Percentiles rank a stretch among this genome's conserved stretches.
These are phyloP conservation scores for Chlamydomonas incerta DNA, from an alignment of 139 green algal species.

Conservation along the genomic window DNA sequence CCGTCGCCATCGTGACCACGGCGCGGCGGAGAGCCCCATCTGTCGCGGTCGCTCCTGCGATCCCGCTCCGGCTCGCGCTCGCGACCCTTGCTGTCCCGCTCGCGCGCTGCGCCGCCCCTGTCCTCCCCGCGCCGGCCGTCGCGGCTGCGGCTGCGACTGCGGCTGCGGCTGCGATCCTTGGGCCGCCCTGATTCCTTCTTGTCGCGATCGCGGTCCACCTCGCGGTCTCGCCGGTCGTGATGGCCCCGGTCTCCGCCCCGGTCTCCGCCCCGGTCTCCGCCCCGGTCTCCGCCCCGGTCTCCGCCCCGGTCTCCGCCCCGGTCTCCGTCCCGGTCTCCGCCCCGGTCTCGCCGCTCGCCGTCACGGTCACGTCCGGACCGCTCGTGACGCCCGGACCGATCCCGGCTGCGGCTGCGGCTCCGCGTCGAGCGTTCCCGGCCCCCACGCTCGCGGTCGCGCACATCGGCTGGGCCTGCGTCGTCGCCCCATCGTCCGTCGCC, in stretches of 20 bases:
- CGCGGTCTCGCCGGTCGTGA: background rate
- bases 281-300: background rate
- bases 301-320: background rate
- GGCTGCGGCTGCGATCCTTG: background rate
- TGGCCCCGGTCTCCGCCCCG: background rate
- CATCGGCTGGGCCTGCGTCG: too few relatives aligned
- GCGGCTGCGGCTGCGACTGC: conserved; percentile 15
- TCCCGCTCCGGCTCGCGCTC: background rate
- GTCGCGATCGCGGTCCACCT: background rate
- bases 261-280: background rate
- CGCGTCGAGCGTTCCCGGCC: too few relatives aligned
- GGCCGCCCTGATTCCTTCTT: background rate
- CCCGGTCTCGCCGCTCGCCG: background rate
- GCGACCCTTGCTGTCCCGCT: background rate
- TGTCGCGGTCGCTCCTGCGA: background rate
- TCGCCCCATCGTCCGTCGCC: too few relatives aligned
- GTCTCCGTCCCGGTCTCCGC: background rate
- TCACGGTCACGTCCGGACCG: background rate
- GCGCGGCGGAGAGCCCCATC: background rate
- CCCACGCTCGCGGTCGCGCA: too few relatives aligned
- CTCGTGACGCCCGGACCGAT: background rate
- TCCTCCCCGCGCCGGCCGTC: background rate
- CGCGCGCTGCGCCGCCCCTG: background rate
- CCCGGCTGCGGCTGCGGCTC: conserved; percentile 28
- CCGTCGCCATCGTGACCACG: background rate